Percentiles rank a stretch among this genome's conserved stretches.
These are phyloP conservation scores for Didymellaceae sp. DNA, from an alignment of 2,329 filamentous ascomycete species.

Conservation along the genomic window DNA sequence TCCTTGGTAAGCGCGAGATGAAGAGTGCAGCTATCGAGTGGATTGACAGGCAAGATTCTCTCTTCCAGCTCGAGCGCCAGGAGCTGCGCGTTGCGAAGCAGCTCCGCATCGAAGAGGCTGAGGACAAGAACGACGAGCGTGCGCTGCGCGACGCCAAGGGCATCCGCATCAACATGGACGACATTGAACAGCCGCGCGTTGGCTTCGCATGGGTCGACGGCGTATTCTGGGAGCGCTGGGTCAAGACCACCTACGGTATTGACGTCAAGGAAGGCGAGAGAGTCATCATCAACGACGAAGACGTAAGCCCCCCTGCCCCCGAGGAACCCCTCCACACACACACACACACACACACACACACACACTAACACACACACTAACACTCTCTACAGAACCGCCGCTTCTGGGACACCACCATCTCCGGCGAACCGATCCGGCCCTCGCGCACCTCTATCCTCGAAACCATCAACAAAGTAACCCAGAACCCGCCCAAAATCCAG, in stretches of 20 bases:
- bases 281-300: constrained; percentile 96
- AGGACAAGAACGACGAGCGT: constrained; percentile 89
- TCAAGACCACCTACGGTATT: constrained; percentile 92
- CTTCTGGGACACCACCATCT: constrained; percentile 93
- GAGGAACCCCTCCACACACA: background rate
- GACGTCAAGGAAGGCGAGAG: constrained; percentile 85
- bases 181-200: constrained; percentile 85
- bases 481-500: constrained; percentile 72
- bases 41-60: constrained; percentile 94
- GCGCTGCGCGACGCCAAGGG: constrained; percentile 86
- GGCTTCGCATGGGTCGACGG: constrained; percentile 97
- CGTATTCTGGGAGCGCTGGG: constrained; percentile 96
- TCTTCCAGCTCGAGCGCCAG: constrained; percentile 91
- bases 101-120: constrained; percentile 91
- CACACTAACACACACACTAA: constrained; percentile 8
- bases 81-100: constrained; percentile 95
- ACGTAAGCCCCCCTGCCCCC: constrained; percentile 65
- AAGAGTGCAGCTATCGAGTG: constrained; percentile 96
- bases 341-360: background rate
- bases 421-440: constrained; percentile 86
- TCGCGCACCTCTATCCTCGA: constrained; percentile 91
- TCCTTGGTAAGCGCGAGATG: constrained; percentile 81
- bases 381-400: constrained; percentile 71
- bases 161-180: constrained; percentile 89
- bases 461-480: constrained; percentile 75